Evolutionary conservation across 2,329 filamentous ascomycete species (phyloP).

Genomic region (Talaromyces sp.): DNA sequence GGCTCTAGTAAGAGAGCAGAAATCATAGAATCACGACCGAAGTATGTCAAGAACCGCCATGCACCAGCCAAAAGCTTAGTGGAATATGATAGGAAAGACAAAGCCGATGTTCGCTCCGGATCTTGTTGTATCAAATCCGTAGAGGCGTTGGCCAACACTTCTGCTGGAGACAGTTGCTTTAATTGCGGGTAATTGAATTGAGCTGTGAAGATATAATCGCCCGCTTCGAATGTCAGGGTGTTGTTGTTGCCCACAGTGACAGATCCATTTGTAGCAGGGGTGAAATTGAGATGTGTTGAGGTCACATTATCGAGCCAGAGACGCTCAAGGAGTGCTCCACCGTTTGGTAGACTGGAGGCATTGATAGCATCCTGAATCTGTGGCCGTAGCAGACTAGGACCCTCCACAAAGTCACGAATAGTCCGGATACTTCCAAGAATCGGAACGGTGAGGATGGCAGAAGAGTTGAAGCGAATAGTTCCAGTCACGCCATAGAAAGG

Average conservation of each 20-base stretch:
- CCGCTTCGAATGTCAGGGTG: constrained; percentile 49
- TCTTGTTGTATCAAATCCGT: constrained; percentile 48
- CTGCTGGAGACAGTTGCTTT: constrained; percentile 50
- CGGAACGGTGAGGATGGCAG: constrained; percentile 55
- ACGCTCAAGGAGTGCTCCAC: constrained; percentile 52
- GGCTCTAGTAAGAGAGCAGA: constrained; percentile 58
- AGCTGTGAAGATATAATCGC: constrained; percentile 59
- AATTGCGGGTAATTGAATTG: constrained; percentile 64
- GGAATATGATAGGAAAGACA: constrained; percentile 64
- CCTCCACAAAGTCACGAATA: constrained; percentile 63
- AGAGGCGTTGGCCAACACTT: constrained; percentile 54
- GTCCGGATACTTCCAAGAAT: constrained; percentile 63
- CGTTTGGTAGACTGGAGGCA: constrained; percentile 40
- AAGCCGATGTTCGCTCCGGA: constrained; percentile 50
- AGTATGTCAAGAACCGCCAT: constrained; percentile 67
- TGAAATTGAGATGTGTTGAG: constrained; percentile 54
- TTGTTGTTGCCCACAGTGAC: constrained; percentile 42
- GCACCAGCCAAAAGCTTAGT: constrained; percentile 63
- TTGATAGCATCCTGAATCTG: constrained; percentile 57
- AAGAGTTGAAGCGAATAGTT: constrained; percentile 57
- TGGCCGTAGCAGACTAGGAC: constrained; percentile 52
- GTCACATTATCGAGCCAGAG: constrained; percentile 64
- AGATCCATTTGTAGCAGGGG: constrained; percentile 31
- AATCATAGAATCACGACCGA: constrained; percentile 66
- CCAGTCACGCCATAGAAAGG: constrained; percentile 56